Percentiles rank a stretch among this genome's conserved stretches.
phyloP scores from a whole-genome alignment of 2,329 filamentous ascomycete species.

The Alternaria atra region DNA sequence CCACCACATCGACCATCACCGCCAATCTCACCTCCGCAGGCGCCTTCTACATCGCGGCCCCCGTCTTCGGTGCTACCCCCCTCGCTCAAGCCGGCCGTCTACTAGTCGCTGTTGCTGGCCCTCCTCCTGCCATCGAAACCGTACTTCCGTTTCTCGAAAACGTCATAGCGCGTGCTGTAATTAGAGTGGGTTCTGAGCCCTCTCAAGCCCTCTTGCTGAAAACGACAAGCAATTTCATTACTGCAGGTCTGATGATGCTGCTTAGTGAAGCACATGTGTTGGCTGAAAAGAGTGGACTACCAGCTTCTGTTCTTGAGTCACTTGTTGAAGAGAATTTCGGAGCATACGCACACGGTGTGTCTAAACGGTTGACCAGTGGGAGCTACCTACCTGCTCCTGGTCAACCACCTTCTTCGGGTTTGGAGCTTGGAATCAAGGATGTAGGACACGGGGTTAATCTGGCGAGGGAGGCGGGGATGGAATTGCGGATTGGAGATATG shows the following conservation, averaged over 20 bases:
- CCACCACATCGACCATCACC: slow-evolving; percentile 49
- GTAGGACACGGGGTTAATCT: slow-evolving; percentile 60
- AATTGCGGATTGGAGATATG: slow-evolving; percentile 55
- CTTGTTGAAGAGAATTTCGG: slow-evolving; percentile 52
- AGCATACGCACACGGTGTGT: slow-evolving; percentile 35
- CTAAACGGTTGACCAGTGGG: slow-evolving; percentile 37
- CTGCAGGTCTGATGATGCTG: slow-evolving; percentile 60
- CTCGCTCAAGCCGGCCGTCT: slow-evolving; percentile 59
- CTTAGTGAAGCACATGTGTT: slow-evolving; percentile 61
- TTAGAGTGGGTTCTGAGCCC: slow-evolving; percentile 56
- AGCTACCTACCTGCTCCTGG: slow-evolving; percentile 37
- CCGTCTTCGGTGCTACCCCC: slow-evolving; percentile 62
- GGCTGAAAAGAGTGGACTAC: slow-evolving; percentile 57
- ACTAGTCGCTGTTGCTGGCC: slow-evolving; percentile 59
- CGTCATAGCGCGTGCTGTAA: slow-evolving; percentile 53
- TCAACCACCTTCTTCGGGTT: slow-evolving; percentile 57
- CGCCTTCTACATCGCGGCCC: slow-evolving; percentile 55
- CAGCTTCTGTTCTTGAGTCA: slow-evolving; percentile 53
- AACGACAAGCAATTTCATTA: slow-evolving; percentile 60
- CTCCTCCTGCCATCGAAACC: slow-evolving; percentile 44
- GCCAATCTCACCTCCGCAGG: slow-evolving; percentile 35
- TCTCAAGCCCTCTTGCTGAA: slow-evolving; percentile 59
- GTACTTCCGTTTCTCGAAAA: slow-evolving; percentile 54
- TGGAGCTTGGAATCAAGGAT: slow-evolving; percentile 63
- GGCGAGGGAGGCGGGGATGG: slow-evolving; percentile 53